Base-by-base conservation (phyloP, 257 asterid species). In the Ilex aquifolium region DNA sequence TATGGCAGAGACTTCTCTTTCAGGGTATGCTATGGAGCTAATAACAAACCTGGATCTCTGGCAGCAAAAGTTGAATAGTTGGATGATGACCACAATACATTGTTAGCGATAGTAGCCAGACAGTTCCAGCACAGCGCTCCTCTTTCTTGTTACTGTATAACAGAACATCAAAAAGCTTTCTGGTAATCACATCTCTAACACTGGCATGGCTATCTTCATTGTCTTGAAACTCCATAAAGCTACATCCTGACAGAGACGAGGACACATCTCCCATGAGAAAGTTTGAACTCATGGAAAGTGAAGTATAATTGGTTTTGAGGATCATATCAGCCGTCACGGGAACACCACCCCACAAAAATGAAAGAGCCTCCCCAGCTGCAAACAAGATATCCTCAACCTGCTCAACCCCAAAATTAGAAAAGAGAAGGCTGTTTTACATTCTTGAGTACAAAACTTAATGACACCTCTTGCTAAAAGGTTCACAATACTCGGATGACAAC, bases 51-150 rank as follows among this genome's bases (percentile, higher is more conserved):
- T 93, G 99, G 77, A 93, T 87, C 65, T 89, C 95, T 49, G 97
- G 97, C 83, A 93, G 99, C 86, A 93, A 76, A 65, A 85, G 63
- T 81, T 93, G 99, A 75, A 90, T 75, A 42, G 81, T 79, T 62
- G 74, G 69, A 76, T 93, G 91, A 57, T 77, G 91, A 68, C 99
- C 96, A 65, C 97, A 93, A 66, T 89, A 93, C 78, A 93, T 78
- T 60, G 93, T 82, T 50, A 93, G 90, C 66, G 97, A 93, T 63
- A 93, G 70, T 56, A 93, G 79, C 99, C 99, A 93, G 63, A 93
- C 99, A 67, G 99, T 85, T 72, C 99, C 99, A 78, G 99, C 88
- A 75, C 97, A 93, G 31, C 96, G 97, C 80, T 93, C 99, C 72
- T 93, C 97, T 69, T 93, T 93, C 76, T 92, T 83, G 79, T 69